Conservation (phyloP, 345 rosid genomes). For the Gynandropsis gynandra region DNA sequence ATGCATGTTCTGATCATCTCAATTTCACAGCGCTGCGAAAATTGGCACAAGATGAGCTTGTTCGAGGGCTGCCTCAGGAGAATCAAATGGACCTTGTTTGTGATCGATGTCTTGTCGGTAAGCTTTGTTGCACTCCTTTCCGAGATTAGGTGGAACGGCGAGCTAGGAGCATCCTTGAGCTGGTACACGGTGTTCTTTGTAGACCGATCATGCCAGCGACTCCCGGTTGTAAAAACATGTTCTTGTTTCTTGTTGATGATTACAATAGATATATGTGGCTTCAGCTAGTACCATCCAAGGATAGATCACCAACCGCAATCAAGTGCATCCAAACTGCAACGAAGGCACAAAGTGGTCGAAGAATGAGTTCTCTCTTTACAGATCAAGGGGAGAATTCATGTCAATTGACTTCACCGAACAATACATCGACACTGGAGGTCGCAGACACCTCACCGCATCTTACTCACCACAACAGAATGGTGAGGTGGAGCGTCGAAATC, state of each 20-base stretch:
- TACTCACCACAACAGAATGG: neutral
- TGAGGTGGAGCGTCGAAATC: neutral
- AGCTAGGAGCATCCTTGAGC: neutral
- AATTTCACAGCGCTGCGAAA: neutral
- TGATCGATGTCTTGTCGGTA: neutral
- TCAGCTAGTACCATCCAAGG: neutral
- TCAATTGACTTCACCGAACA: too few relatives aligned
- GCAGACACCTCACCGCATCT: too few relatives aligned
- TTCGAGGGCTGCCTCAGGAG: neutral
- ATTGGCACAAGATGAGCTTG: neutral
- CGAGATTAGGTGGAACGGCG: neutral
- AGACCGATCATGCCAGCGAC: neutral
- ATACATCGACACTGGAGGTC: neutral
- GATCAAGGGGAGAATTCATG: too few relatives aligned
- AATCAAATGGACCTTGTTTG: neutral
- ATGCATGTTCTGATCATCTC: neutral
- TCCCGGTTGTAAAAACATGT: neutral
- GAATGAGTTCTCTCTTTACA: too few relatives aligned
- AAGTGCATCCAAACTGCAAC: neutral
- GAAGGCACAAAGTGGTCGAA: too few relatives aligned
- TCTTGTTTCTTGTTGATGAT: neutral
- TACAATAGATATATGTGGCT: neutral
- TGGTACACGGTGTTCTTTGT: neutral
- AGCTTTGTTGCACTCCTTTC: neutral
- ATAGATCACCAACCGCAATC: neutral